Conservation (phyloP, 169 alveolate genomes). For the Plasmodium reichenowi region DNA sequence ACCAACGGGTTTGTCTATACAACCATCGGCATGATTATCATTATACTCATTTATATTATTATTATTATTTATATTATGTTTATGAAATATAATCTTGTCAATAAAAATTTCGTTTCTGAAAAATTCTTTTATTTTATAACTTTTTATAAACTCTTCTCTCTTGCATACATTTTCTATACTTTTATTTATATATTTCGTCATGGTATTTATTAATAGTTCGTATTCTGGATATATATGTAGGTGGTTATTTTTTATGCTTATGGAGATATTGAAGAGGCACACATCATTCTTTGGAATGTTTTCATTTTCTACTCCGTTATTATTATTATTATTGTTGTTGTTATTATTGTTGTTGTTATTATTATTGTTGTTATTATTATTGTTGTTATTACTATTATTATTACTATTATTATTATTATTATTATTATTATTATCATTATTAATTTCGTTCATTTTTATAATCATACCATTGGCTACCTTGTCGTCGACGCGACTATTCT, state of each 20-base stretch:
- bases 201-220: conserved; percentile 24
- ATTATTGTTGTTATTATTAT: not conserved
- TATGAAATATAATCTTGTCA: conserved; percentile 17
- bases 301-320: not conserved
- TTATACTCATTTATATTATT: not conserved
- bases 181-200: conserved; percentile 3
- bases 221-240: conserved; percentile 26
- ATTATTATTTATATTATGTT: not conserved
- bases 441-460: not conserved
- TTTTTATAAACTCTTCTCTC: conserved; percentile 27
- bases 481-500: not conserved
- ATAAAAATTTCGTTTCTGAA: conserved; percentile 35
- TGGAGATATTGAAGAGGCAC: conserved; percentile 22
- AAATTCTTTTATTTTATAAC: conserved; percentile 27
- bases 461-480: not conserved
- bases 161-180: conserved; percentile 29
- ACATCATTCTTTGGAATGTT: conserved; percentile 23
- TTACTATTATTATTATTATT: not conserved
- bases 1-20: not conserved
- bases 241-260: conserved; percentile 13
- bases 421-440: not conserved
- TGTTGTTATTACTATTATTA: not conserved
- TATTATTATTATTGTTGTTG: not conserved
- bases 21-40: not conserved
- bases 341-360: not conserved